These are phyloP conservation scores for Sugiyamaella floridensis DNA, from an alignment of 805 yeast species.

Conservation along the genomic window DNA sequence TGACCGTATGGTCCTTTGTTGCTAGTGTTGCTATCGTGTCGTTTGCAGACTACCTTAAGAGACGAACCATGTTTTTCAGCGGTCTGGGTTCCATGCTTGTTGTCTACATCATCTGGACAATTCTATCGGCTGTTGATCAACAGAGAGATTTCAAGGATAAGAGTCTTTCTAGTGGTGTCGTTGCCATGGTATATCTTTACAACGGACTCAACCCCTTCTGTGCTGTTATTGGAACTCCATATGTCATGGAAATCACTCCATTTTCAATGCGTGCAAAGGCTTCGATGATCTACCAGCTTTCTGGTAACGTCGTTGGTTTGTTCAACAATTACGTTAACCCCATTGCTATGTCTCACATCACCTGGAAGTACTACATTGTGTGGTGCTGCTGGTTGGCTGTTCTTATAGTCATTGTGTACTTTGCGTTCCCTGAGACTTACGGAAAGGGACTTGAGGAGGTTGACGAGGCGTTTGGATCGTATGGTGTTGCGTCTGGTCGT, in stretches of 20 bases:
- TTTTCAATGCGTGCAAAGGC: conserved; percentile 38
- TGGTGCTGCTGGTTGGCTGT: conserved; percentile 22
- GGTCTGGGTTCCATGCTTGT: conserved; percentile 11
- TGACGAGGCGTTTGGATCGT: not conserved
- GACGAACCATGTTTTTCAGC: conserved; percentile 15
- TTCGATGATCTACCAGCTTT: conserved; percentile 27
- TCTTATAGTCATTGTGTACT: conserved; percentile 28
- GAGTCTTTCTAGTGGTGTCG: conserved; percentile 39
- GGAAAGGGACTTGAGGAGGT: conserved; percentile 38
- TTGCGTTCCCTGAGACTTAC: conserved; percentile 37
- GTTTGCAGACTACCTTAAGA: conserved; percentile 6
- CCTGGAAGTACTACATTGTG: conserved; percentile 42
- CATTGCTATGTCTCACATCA: conserved; percentile 36
- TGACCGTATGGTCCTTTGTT: conserved; percentile 7
- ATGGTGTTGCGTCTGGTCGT: not conserved
- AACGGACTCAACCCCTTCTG: conserved; percentile 13
- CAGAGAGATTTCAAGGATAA: conserved; percentile 37
- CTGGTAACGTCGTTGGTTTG: conserved; percentile 17
- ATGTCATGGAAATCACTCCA: conserved; percentile 22
- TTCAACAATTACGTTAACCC: conserved; percentile 34
- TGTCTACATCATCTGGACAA: conserved; percentile 35
- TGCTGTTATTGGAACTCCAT: conserved; percentile 15
- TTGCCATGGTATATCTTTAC: conserved; percentile 43
- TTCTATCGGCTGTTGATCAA: conserved; percentile 41
- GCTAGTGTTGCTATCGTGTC: conserved; percentile 9